Evolutionary conservation across 78 protist genomes (phyloP).

Genomic region (Dictyostelium capitatum): DNA sequence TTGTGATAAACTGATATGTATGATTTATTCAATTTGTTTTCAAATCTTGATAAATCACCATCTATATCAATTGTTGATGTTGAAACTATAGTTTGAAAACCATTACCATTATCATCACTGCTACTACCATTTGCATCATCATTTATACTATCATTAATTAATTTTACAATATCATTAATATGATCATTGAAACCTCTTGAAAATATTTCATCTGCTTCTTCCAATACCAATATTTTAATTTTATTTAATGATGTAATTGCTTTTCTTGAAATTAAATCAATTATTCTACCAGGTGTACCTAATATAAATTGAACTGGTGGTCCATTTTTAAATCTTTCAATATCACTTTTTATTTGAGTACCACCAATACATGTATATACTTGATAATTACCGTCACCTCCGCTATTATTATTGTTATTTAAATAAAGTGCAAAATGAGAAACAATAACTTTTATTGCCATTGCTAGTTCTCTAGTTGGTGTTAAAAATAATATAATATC

Average conservation of each 20-base stretch:
- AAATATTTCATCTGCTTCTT: background rate
- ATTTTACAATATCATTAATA: background rate
- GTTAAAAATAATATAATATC: background rate
- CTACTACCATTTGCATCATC: too few relatives aligned
- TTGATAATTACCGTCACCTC: too few relatives aligned
- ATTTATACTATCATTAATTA: background rate
- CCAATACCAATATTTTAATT: slow-evolving; percentile 2
- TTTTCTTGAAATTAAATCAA: background rate
- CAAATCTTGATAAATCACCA: too few relatives aligned
- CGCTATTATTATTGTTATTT: background rate
- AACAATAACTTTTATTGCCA: background rate
- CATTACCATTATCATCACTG: too few relatives aligned
- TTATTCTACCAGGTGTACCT: slow-evolving; percentile 13
- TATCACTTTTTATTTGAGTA: background rate
- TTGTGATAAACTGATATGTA: too few relatives aligned
- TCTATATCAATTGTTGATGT: background rate
- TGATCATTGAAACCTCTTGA: background rate
- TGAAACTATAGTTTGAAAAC: background rate
- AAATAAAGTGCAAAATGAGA: background rate
- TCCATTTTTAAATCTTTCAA: background rate
- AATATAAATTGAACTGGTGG: background rate
- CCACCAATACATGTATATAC: background rate
- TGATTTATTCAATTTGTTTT: too few relatives aligned
- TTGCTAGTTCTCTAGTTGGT: background rate
- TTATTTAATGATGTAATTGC: background rate